Percentiles rank a stretch among this genome's conserved stretches.
phyloP scores from a whole-genome alignment of 2,329 filamentous ascomycete species.

The Fusarium camptoceras region DNA sequence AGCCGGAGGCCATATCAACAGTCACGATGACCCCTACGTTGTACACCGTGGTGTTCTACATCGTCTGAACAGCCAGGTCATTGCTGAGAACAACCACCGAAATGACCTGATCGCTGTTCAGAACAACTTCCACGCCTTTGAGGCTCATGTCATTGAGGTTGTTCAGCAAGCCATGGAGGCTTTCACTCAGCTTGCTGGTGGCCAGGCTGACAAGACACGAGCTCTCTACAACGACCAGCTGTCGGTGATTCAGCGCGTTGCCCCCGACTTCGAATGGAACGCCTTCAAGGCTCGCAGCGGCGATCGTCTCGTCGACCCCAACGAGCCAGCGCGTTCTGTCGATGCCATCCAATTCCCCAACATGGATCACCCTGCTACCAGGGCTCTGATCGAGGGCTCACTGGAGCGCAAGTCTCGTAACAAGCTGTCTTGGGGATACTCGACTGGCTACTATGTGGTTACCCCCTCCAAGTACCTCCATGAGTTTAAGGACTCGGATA shows the following conservation, averaged over 20 bases:
- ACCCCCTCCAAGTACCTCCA: slow-evolving; percentile 90
- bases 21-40: slow-evolving; percentile 88
- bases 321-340: slow-evolving; percentile 77
- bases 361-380: slow-evolving; percentile 82
- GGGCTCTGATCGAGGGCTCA: slow-evolving; percentile 85
- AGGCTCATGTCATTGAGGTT: slow-evolving; percentile 84
- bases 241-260: slow-evolving; percentile 78
- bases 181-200: slow-evolving; percentile 83
- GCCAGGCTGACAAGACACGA: slow-evolving; percentile 84
- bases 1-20: slow-evolving; percentile 75
- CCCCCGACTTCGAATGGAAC: slow-evolving; percentile 90
- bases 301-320: slow-evolving; percentile 81
- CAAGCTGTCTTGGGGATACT: slow-evolving; percentile 81
- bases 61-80: slow-evolving; percentile 88
- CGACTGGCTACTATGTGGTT: slow-evolving; percentile 87
- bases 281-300: slow-evolving; percentile 80
- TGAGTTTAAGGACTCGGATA: slow-evolving; percentile 94
- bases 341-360: slow-evolving; percentile 86
- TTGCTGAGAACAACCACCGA: slow-evolving; percentile 95
- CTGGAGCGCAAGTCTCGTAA: slow-evolving; percentile 93
- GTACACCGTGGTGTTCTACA: slow-evolving; percentile 83
- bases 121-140: slow-evolving; percentile 87
- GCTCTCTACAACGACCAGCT: slow-evolving; percentile 88
- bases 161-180: slow-evolving; percentile 85
- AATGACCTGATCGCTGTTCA: slow-evolving; percentile 94